Evolutionary conservation across 257 asterid species (phyloP).

Genomic region (Primulina huaijiensis): DNA sequence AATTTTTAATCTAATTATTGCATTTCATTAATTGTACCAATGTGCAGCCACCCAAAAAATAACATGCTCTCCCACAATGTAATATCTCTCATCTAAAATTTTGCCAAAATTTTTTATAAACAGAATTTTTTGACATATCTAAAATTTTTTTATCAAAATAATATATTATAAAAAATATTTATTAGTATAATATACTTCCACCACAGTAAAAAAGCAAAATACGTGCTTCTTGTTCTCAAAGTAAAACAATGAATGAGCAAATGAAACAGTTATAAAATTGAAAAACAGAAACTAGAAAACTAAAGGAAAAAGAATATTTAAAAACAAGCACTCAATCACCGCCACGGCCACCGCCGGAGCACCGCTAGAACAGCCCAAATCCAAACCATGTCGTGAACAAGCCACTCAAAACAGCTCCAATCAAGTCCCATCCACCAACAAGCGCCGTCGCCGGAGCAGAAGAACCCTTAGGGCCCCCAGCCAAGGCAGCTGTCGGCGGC

Average conservation of each 20-base stretch:
- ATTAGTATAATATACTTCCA: too few relatives aligned
- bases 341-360: background rate
- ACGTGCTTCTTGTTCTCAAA: too few relatives aligned
- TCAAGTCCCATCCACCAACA: slow-evolving; percentile 16
- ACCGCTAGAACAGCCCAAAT: slow-evolving; percentile 34
- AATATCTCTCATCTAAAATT: too few relatives aligned
- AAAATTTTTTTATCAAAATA: too few relatives aligned
- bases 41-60: too few relatives aligned
- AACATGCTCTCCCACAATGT: too few relatives aligned
- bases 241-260: background rate
- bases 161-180: too few relatives aligned
- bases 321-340: background rate
- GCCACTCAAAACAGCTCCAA: slow-evolving; percentile 20
- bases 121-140: too few relatives aligned
- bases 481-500: slow-evolving; percentile 49
- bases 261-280: background rate
- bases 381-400: slow-evolving; percentile 34
- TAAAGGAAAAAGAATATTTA: background rate
- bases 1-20: too few relatives aligned
- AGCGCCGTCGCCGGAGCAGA: slow-evolving; percentile 35
- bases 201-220: too few relatives aligned
- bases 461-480: slow-evolving; percentile 29
- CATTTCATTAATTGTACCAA: too few relatives aligned
- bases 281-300: background rate
- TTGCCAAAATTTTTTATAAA: too few relatives aligned